Conservation (phyloP, 345 rosid species). For the Arabis hirsuta region DNA sequence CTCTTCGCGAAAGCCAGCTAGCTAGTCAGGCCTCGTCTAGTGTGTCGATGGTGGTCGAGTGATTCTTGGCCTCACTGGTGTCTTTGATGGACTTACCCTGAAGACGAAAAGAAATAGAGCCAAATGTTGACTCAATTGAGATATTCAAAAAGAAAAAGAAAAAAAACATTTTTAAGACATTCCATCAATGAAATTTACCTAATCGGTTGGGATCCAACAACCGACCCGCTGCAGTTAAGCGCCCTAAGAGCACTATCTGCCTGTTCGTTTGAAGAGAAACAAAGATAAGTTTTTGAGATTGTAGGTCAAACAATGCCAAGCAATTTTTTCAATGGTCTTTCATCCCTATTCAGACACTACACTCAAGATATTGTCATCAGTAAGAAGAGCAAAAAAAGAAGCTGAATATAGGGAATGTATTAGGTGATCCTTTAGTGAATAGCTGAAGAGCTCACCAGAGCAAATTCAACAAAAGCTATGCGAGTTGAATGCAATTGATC, state of each 20-base stretch:
- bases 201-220: conserved; percentile 70
- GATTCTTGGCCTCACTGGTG: conserved; percentile 81
- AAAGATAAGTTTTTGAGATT: background rate
- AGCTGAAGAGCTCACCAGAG: conserved; percentile 57
- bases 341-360: background rate
- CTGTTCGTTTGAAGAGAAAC: conserved; percentile 47
- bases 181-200: conserved; percentile 47
- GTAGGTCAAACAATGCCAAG: background rate
- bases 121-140: background rate
- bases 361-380: background rate
- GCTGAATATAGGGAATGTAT: background rate
- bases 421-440: background rate
- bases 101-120: background rate
- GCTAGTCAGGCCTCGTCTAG: conserved; percentile 33
- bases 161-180: background rate
- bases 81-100: conserved; percentile 89
- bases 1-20: conserved; percentile 47
- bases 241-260: conserved; percentile 85
- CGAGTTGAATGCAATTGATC: conserved; percentile 86
- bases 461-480: conserved; percentile 90
- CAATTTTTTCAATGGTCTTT: background rate
- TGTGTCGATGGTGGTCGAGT: conserved; percentile 48
- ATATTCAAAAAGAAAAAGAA: background rate
- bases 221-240: conserved; percentile 75
- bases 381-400: background rate